phyloP scores from a whole-genome alignment of 805 yeast genomes.

The Yarrowia hollandica region DNA sequence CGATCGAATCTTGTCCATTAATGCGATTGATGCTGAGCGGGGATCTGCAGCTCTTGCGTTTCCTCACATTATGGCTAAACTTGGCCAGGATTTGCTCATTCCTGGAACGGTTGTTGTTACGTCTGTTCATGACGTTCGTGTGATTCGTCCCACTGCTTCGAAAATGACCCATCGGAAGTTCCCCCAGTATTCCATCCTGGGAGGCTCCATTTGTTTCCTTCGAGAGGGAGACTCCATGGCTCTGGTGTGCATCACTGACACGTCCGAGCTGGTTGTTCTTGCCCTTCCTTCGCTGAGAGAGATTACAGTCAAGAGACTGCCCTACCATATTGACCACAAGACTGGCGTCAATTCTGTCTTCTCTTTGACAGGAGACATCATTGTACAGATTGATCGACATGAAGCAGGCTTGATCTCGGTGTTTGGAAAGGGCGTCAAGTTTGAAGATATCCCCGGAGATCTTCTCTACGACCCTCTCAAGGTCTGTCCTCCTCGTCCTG shows the following conservation, averaged over 20 bases:
- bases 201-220: slow-evolving; percentile 43
- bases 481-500: slow-evolving; percentile 75
- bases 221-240: slow-evolving; percentile 48
- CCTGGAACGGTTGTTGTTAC: slow-evolving; percentile 62
- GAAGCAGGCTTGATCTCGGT: slow-evolving; percentile 56
- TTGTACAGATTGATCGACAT: slow-evolving; percentile 55
- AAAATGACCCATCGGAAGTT: slow-evolving; percentile 66
- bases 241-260: slow-evolving; percentile 32
- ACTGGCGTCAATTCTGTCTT: slow-evolving; percentile 48
- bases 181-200: slow-evolving; percentile 42
- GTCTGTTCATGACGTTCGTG: slow-evolving; percentile 61
- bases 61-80: slow-evolving; percentile 54
- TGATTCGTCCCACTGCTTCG: slow-evolving; percentile 58
- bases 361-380: slow-evolving; percentile 45
- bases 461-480: slow-evolving; percentile 67
- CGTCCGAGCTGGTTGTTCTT: slow-evolving; percentile 39
- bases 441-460: slow-evolving; percentile 47
- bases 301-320: slow-evolving; percentile 50
- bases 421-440: slow-evolving; percentile 46
- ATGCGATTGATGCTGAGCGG: slow-evolving; percentile 56
- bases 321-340: slow-evolving; percentile 46
- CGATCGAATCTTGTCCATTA: slow-evolving; percentile 54
- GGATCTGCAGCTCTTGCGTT: slow-evolving; percentile 71
- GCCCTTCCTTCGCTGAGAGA: slow-evolving; percentile 67
- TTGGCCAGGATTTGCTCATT: slow-evolving; percentile 61